A percentile compares a stretch with the other conserved stretches of the same genome.
Conservation (phyloP, 2,329 filamentous ascomycete species). For the Ophiognomonia clavigignenti-juglandacearum region DNA sequence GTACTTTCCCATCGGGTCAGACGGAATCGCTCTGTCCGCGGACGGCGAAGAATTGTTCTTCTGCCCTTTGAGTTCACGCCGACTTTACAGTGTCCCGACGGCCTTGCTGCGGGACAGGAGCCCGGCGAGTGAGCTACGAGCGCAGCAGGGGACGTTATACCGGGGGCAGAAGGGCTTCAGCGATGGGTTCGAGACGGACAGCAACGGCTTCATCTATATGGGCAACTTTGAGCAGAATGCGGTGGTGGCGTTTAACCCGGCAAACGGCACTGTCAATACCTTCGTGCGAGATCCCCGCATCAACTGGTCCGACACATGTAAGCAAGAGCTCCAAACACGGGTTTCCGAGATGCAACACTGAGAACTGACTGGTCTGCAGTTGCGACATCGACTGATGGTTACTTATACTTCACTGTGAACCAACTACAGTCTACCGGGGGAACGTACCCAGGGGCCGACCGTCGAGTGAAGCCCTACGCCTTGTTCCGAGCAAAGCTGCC, state of each 20-base stretch:
- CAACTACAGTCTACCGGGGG: constrained; percentile 30
- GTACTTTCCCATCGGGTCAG: constrained; percentile 38
- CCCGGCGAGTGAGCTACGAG: constrained; percentile 34
- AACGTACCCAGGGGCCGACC: constrained; percentile 17
- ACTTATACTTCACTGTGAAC: constrained; percentile 49
- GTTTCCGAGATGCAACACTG: too few relatives aligned
- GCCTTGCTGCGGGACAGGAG: constrained; percentile 33
- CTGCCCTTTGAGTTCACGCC: constrained; percentile 36
- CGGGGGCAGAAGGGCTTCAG: constrained; percentile 43
- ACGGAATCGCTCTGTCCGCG: constrained; percentile 45
- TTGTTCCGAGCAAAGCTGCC: constrained; percentile 22
- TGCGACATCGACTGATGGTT: constrained; percentile 37
- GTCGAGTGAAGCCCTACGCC: constrained; percentile 20
- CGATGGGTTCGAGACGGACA: constrained; percentile 48
- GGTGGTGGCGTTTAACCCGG: constrained; percentile 37
- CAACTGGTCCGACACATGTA: constrained; percentile 44
- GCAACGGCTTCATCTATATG: constrained; percentile 42
- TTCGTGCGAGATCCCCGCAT: constrained; percentile 36
- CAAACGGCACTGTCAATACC: constrained; percentile 30
- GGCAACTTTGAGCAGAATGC: constrained; percentile 47
- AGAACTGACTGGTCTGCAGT: constrained; percentile 22
- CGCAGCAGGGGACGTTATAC: constrained; percentile 36
- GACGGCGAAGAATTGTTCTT: constrained; percentile 44
- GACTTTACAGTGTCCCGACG: constrained; percentile 36
- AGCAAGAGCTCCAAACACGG: too few relatives aligned